Conservation (phyloP, 805 yeast genomes). For the Metschnikowia bowlesiae region DNA sequence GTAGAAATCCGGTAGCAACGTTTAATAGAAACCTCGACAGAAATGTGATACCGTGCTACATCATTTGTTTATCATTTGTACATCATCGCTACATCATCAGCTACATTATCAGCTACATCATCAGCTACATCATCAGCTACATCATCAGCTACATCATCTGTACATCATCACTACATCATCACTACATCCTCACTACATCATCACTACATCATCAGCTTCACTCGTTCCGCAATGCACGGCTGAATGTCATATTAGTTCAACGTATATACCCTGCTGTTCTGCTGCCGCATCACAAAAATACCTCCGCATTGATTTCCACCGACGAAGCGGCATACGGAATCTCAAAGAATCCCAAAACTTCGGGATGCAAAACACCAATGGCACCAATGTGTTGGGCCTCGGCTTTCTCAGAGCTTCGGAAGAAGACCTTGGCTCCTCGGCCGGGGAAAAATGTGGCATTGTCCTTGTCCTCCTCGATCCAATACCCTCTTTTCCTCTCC, state of each 20-base stretch:
- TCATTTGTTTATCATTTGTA: no score
- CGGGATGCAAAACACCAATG: conserved; percentile 94
- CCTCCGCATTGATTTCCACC: conserved; percentile 87
- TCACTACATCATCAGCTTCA: no score
- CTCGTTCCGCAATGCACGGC: no score
- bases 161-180: no score
- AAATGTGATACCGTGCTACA: no score
- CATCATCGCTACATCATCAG: no score
- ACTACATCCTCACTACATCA: no score
- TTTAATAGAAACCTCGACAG: no score
- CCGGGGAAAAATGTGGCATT: conserved; percentile 90
- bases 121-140: no score
- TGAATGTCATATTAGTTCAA: background rate
- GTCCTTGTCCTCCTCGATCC: conserved; percentile 70
- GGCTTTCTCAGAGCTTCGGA: conserved; percentile 60
- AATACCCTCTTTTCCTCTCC: conserved; percentile 66
- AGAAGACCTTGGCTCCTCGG: conserved; percentile 86
- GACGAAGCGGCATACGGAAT: conserved; percentile 90
- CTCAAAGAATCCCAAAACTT: conserved; percentile 80
- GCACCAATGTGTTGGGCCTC: conserved; percentile 64
- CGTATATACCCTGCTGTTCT: conserved; percentile 1
- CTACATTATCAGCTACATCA: no score
- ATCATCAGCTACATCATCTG: no score
- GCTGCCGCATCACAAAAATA: conserved; percentile 53
- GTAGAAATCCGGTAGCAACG: no score